phyloP scores from a whole-genome alignment of 495 filamentous ascomycete genomes.

The Aspergillus olivimuriae region DNA sequence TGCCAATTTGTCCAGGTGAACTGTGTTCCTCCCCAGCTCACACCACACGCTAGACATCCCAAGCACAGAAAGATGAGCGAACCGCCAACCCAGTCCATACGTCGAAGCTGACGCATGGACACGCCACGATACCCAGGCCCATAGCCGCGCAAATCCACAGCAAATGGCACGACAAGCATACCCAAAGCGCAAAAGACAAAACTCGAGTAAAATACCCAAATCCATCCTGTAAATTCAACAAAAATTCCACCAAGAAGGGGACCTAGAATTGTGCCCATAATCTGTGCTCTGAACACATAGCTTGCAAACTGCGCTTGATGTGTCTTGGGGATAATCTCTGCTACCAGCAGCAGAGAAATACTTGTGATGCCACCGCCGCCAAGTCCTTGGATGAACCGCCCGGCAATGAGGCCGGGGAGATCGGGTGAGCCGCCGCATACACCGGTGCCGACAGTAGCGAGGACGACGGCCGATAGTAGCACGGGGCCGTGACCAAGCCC shows the following conservation, averaged over 20 bases:
- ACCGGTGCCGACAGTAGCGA: slow-evolving; percentile 55
- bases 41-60: slow-evolving; percentile 25
- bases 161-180: slow-evolving; percentile 30
- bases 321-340: slow-evolving; percentile 49
- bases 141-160: slow-evolving; percentile 23
- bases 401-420: slow-evolving; percentile 55
- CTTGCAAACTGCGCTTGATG: slow-evolving; percentile 35
- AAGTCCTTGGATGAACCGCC: slow-evolving; percentile 63
- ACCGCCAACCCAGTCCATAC: slow-evolving; percentile 34
- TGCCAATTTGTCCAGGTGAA: slow-evolving; percentile 35
- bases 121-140: slow-evolving; percentile 6
- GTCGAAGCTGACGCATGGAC: slow-evolving; percentile 20
- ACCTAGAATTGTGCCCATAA: slow-evolving; percentile 31
- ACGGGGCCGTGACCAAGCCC: slow-evolving; percentile 36
- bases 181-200: slow-evolving; percentile 34
- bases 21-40: slow-evolving; percentile 30
- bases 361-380: slow-evolving; percentile 63
- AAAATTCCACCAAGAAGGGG: slow-evolving; percentile 35
- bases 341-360: slow-evolving; percentile 59
- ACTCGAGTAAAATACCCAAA: slow-evolving; percentile 39
- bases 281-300: slow-evolving; percentile 29
- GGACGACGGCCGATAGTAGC: slow-evolving; percentile 42
- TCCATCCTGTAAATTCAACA: slow-evolving; percentile 27
- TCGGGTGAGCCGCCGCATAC: slow-evolving; percentile 52
- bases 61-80: slow-evolving; percentile 25